Evolutionary conservation across 108 stramenopile species (phyloP).

Genomic region (Ochromonas danica): DNA sequence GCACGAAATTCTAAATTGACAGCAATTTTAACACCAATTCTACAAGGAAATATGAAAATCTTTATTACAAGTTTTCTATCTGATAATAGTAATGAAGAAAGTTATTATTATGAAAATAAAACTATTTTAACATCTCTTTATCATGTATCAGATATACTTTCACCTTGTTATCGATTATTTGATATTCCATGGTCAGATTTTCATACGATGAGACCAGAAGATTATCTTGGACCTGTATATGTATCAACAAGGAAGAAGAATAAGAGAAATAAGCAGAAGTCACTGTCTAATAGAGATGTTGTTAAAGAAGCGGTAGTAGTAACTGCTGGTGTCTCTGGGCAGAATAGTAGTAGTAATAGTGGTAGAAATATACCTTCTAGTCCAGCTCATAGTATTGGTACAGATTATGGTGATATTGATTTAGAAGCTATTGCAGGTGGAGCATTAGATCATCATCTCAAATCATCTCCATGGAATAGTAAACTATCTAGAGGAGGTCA

Average conservation of each 20-base stretch:
- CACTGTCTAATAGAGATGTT: not conserved
- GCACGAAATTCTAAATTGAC: not conserved
- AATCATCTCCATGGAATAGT: not conserved
- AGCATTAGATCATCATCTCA: not conserved
- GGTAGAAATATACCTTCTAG: not conserved
- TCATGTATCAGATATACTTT: not conserved
- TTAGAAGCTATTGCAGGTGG: not conserved
- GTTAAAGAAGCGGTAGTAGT: not conserved
- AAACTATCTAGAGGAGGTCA: not conserved
- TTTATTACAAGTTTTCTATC: not conserved
- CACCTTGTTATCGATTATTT: not conserved
- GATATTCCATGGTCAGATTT: not conserved
- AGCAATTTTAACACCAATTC: not conserved
- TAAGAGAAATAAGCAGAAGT: not conserved
- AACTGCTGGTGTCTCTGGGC: not conserved
- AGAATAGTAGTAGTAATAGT: not conserved
- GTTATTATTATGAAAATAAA: not conserved
- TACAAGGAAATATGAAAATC: constrained; percentile 10
- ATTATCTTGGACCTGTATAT: not conserved
- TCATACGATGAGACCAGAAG: not conserved
- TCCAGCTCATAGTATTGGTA: not conserved
- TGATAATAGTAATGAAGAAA: not conserved
- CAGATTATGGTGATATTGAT: not conserved
- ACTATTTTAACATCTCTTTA: not conserved
- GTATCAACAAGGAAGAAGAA: not conserved